Evolutionary conservation across 2,329 filamentous ascomycete species (phyloP).

Genomic region (Erysiphe neolycopersici): DNA sequence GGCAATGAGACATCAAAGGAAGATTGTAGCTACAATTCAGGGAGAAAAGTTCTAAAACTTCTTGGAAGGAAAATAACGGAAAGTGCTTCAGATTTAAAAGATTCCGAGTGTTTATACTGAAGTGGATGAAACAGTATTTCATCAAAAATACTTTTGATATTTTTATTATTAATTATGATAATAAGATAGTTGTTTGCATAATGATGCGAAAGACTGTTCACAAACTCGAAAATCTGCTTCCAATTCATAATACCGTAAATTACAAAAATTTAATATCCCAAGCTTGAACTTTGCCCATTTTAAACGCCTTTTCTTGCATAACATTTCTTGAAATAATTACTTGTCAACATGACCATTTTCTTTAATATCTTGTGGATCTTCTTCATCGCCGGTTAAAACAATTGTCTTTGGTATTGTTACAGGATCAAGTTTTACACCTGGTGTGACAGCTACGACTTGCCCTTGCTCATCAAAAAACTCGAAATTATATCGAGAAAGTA

Average conservation of each 20-base stretch:
- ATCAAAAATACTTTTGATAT: too few species aligned
- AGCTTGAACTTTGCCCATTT: neutral
- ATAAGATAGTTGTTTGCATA: too few species aligned
- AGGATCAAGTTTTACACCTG: constrained; percentile 35
- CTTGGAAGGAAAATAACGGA: too few species aligned
- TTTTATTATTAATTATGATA: too few species aligned
- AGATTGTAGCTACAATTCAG: constrained; percentile 80
- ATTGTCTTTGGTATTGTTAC: constrained; percentile 32
- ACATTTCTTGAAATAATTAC: neutral
- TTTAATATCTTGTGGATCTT: constrained; percentile 25
- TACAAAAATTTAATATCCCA: neutral
- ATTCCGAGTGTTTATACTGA: too few species aligned
- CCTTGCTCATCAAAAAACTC: constrained; percentile 90
- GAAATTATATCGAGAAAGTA: constrained; percentile 88
- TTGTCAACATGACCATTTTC: constrained; percentile 15
- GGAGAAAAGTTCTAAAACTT: constrained; percentile 34
- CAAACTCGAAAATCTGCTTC: too few species aligned
- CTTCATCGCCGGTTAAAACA: constrained; percentile 33
- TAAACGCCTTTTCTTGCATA: neutral
- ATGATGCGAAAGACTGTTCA: too few species aligned
- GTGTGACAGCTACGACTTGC: constrained; percentile 62
- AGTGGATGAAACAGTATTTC: too few species aligned
- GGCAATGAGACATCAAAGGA: constrained; percentile 44
- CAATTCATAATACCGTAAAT: neutral
- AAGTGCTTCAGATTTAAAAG: too few species aligned